Conservation (phyloP, 2,329 filamentous ascomycete species). For the Cladorrhinum sp. region DNA sequence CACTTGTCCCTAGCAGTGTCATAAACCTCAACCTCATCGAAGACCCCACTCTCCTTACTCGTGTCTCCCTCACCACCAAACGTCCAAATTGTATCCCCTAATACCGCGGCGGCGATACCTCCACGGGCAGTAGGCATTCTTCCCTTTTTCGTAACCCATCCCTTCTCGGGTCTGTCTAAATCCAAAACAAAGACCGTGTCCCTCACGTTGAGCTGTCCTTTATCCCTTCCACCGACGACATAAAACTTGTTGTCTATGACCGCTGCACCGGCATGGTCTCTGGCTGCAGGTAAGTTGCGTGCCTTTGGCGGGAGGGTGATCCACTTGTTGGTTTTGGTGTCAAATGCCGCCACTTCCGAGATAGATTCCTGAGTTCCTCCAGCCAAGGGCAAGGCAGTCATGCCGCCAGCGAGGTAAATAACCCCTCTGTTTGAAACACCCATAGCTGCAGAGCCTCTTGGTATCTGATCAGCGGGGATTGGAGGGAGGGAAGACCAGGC, state of each 20-base stretch:
- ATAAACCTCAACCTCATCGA: slow-evolving; percentile 22
- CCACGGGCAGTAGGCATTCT: slow-evolving; percentile 39
- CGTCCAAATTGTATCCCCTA: slow-evolving; percentile 33
- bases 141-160: slow-evolving; percentile 30
- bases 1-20: slow-evolving; percentile 18
- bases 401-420: slow-evolving; percentile 4
- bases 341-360: slow-evolving; percentile 4
- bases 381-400: background rate
- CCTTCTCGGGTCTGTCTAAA: slow-evolving; percentile 25
- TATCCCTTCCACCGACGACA: slow-evolving; percentile 36
- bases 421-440: background rate
- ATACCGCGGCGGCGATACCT: slow-evolving; percentile 31
- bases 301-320: slow-evolving; percentile 27
- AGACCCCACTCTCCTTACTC: slow-evolving; percentile 16
- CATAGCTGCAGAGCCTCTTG: slow-evolving; percentile 6
- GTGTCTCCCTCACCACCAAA: slow-evolving; percentile 40
- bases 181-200: slow-evolving; percentile 37
- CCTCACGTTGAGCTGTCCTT: slow-evolving; percentile 24
- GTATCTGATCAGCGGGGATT: slow-evolving; percentile 10
- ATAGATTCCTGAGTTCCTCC: background rate
- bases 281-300: slow-evolving; percentile 31
- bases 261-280: slow-evolving; percentile 35
- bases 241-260: slow-evolving; percentile 36
- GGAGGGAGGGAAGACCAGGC: slow-evolving; percentile 31
- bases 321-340: slow-evolving; percentile 25